Conservation (phyloP, 75 land plant species). For the Cupressus sempervirens region DNA sequence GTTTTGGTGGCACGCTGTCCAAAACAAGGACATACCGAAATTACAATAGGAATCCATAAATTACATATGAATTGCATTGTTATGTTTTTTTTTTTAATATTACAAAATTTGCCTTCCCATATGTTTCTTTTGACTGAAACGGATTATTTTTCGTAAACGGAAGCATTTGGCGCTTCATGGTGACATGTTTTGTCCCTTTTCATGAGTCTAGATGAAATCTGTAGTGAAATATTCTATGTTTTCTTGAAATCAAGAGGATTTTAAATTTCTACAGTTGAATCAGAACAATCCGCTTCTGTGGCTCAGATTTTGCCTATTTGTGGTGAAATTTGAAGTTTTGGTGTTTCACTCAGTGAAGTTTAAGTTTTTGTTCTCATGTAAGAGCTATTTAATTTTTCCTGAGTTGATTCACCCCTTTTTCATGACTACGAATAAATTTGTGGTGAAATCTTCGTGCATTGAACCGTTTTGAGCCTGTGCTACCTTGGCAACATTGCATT, state of each 20-base stretch:
- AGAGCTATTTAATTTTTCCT: neutral
- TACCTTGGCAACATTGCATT: neutral
- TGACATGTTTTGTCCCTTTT: neutral
- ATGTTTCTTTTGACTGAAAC: neutral
- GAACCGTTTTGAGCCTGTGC: neutral
- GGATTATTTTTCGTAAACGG: neutral
- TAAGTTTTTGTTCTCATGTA: neutral
- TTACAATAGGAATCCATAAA: too few relatives aligned
- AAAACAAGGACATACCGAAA: too few relatives aligned
- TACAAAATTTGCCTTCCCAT: neutral
- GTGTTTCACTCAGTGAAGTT: neutral
- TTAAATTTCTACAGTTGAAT: neutral
- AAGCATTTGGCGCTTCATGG: neutral
- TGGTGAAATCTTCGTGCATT: neutral
- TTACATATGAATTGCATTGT: too few relatives aligned
- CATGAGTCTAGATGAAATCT: neutral
- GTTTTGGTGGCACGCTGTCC: too few relatives aligned
- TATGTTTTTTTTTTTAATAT: too few relatives aligned
- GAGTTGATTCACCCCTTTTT: neutral
- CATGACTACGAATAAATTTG: neutral
- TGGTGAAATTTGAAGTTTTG: neutral
- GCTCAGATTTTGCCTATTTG: neutral
- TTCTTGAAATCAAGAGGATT: neutral
- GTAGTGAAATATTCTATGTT: neutral
- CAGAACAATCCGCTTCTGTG: neutral